Base-by-base conservation (phyloP, 345 rosid species). In the Acer negundo region DNA sequence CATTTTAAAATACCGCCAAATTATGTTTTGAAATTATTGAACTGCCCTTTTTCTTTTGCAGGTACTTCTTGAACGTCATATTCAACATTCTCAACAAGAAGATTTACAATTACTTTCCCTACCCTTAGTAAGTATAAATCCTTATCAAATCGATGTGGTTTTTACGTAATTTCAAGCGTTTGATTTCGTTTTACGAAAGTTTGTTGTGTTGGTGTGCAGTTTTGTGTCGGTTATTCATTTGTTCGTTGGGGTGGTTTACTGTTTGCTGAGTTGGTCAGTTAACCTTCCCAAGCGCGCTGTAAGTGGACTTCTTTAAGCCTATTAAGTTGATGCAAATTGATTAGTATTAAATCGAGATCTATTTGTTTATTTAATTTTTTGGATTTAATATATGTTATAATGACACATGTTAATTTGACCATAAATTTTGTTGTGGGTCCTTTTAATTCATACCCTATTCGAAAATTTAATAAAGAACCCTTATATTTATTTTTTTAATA, bases 261-360 rank as follows among this genome's bases (percentile, higher is more conserved):
- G 99, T 78, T 80, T 92, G 88, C 47, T 78, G 7, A 91, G 99
- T 85, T 93, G 99, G 98, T 79, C 90, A 17, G 96, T 96, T 73
- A 98, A 97, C 66, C 97, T 96, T 68, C 99, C 98, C 16, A 93
- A 94, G 87, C 93, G 98, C 12, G 99, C 99, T 40, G 99, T 96
- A 84, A 90, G 97, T 88, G 17, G 67, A 24, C 49, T 62, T 75
- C 62, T 77, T 72, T 6, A 35, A 20, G 20, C 67, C 69, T 72
- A 70, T 17, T 74, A 24, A n/a, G 17, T 55, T 22, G 8, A 59
- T 67, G 38, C 62, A 4, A 47, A 15, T 66, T 55, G 5, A 15
- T 26, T 4, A 19, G 6, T 24, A 3, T 10, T 63, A 15, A 12
- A 1, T 72, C 24, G 19, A 6, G 10, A n/a, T 16, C 15, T 42